Base-by-base conservation (phyloP, 2,329 filamentous ascomycete species). In the Plectosphaerella cucumerina region DNA sequence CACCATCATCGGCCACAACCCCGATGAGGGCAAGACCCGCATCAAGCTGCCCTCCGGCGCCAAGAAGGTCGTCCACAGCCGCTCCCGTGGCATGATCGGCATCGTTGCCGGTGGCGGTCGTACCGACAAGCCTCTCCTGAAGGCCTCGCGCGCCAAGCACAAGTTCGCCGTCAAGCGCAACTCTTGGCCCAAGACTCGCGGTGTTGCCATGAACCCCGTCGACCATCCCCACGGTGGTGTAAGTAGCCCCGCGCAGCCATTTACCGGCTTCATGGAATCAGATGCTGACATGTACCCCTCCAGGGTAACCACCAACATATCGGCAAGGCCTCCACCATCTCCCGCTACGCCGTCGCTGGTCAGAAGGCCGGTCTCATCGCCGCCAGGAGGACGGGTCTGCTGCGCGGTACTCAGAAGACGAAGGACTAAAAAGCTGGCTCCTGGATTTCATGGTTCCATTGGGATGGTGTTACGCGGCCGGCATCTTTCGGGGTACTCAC, bases 121-220 rank as follows among this genome's bases (percentile, higher is more conserved):
- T 82, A 99, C 94, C 76, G 94, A 99, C 85, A 99, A 99, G 86
- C 94, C 94, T 68, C 84, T 99, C 74, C 83, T 99, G 70, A 99
- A 99, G 93, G 94, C 94, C 70, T 97, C 93, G 71, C 90, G 94
- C 74, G 94, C 94, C 71, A 99, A 97, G 90, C 93, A 97, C 76
- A 99, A 99, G 89, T 99, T 96, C 82, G 91, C 92, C 67, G 95
- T 97, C 82, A 99, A 99, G 91, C 91, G 94, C 75, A 97, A 99
- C 90, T 93, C 86, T 73, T 99, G 94, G 94, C 94, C 94, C 80
- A 97, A 96, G 90, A 99, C 94, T 85, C 93, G 94, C 94, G 94
- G 94, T 97, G 94, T 99, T 87, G 94, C 94, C 79, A 99, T 99
- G 94, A 99, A 99, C 84, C 94, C 94, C 70, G 94, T 99, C 71